phyloP scores from a whole-genome alignment of 305 asterid genomes.

The Fraxinus dipetala region DNA sequence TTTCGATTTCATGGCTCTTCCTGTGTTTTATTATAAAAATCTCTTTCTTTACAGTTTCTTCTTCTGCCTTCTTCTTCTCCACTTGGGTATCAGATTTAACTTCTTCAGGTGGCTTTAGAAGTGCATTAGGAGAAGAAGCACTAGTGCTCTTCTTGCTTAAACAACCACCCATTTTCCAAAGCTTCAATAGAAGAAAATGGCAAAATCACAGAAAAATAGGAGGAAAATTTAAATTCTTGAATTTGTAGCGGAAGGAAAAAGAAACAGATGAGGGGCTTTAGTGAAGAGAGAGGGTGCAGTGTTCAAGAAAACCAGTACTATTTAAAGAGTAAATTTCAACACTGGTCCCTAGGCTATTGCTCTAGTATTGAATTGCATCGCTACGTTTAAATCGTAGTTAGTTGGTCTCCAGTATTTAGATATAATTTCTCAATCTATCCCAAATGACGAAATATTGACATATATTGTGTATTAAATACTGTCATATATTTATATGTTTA shows the following conservation, averaged over 20 bases:
- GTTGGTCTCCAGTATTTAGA: neutral
- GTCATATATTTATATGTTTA: neutral
- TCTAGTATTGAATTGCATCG: neutral
- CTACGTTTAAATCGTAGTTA: conserved; percentile 7
- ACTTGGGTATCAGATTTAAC: conserved; percentile 27
- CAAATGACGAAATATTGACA: neutral
- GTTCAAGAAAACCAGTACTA: conserved; percentile 49
- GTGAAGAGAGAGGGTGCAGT: conserved; percentile 28
- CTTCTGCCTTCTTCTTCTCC: conserved; percentile 45
- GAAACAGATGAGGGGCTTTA: conserved; percentile 25
- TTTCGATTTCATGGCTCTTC: conserved; percentile 64
- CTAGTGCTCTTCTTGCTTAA: conserved; percentile 71
- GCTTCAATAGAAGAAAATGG: conserved; percentile 4
- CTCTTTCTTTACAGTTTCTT: conserved; percentile 62
- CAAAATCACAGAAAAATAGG: conserved; percentile 7
- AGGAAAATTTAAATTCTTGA: conserved; percentile 7
- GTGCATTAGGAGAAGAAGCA: conserved; percentile 33
- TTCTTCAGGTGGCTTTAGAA: conserved; percentile 37
- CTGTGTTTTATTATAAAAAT: conserved; percentile 70
- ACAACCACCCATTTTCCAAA: conserved; percentile 72
- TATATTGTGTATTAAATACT: neutral
- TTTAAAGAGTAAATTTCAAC: conserved; percentile 30
- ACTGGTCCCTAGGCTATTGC: neutral
- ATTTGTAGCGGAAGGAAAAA: conserved; percentile 23
- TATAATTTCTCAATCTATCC: neutral